Evolutionary conservation across 83 land plant genomes (phyloP), one percentile per base, ranked within the genome.

Genomic region (Picea abies): DNA sequence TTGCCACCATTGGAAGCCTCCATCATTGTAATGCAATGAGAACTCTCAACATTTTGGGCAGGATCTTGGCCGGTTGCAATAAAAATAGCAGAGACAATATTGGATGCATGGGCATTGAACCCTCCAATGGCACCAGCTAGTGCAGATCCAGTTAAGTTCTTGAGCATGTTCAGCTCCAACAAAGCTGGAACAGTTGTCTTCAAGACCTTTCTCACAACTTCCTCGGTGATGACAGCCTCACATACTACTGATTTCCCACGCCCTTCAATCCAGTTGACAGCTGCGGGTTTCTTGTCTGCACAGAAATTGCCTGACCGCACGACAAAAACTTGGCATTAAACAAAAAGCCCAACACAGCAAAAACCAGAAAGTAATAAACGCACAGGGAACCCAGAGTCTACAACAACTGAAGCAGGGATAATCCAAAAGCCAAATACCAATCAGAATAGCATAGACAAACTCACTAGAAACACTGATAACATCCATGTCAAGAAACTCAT

Each of bases 31-130:
- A 94, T 88, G 83, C 98, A 96, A 66, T 92, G 91, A 19, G 97
- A 96, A 71, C 98, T 96, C 87, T 96, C 98, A 22, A 96, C 85
- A 80, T 96, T 93, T 86, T 95, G 98, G 5, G 98, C 98, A 5
- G 94, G 98, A 80, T 95, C 96, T 61, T 95, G 96, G 11, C 98
- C 94, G 19, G 98, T 96, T 67, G 96, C 98, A 29, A 96, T 89
- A 63, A 85, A 94, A n/a, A 96, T 60, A 4, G 97, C 96, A 72
- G 96, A 89, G 0, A 96, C 96, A 29, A 96, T 89, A 83, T 96
- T 96, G 83, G 92, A 77, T 1, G 98, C 96, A 82, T 96, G 98
- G 37, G 98, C 98, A 79, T 96, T 96, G 81, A 87, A 96, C 5
- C 96, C 98, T 19, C 98, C 98, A 9, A 94, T 71, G 22, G 96